Percentiles rank a stretch among this genome's conserved stretches.
These are phyloP conservation scores for Thelonectria discophora DNA, from an alignment of 2,329 filamentous ascomycete genomes.

Conservation along the genomic window DNA sequence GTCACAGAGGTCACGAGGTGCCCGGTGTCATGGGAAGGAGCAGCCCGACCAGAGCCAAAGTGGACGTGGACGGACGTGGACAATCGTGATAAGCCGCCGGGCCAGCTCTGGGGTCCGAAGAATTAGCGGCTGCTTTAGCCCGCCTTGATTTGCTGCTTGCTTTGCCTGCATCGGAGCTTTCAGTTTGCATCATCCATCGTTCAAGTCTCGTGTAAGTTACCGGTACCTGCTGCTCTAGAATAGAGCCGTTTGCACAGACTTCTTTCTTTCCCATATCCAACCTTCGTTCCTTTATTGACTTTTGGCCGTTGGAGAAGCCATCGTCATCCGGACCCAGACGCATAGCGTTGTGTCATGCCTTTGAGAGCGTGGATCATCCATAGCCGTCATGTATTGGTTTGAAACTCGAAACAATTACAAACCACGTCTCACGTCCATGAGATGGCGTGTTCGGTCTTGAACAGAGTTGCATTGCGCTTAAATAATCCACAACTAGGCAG, in stretches of 20 bases:
- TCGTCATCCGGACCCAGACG: not conserved
- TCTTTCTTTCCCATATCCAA: no score
- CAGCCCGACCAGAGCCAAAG: conserved; percentile 31
- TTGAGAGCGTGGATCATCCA: not conserved
- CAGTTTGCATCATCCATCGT: not conserved
- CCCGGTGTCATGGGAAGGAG: conserved; percentile 2
- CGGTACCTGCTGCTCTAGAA: no score
- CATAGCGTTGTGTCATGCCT: not conserved
- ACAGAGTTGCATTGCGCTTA: not conserved
- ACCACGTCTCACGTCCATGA: not conserved
- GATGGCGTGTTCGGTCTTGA: not conserved
- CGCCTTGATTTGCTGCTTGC: no score
- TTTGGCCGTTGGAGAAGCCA: not conserved
- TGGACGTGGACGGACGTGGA: conserved; percentile 39
- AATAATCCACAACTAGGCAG: not conserved
- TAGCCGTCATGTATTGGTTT: not conserved
- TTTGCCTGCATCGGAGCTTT: not conserved
- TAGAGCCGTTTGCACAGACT: no score
- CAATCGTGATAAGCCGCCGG: conserved; percentile 41
- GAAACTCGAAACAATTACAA: not conserved
- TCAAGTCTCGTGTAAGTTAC: not conserved
- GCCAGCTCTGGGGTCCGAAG: conserved; percentile 25
- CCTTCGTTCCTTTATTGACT: no score
- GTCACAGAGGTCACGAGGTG: conserved; percentile 40
- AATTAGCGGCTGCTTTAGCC: conserved; percentile 21